Evolutionary conservation across 2,329 filamentous ascomycete species (phyloP).

Genomic region (Hypoxylon sp.): DNA sequence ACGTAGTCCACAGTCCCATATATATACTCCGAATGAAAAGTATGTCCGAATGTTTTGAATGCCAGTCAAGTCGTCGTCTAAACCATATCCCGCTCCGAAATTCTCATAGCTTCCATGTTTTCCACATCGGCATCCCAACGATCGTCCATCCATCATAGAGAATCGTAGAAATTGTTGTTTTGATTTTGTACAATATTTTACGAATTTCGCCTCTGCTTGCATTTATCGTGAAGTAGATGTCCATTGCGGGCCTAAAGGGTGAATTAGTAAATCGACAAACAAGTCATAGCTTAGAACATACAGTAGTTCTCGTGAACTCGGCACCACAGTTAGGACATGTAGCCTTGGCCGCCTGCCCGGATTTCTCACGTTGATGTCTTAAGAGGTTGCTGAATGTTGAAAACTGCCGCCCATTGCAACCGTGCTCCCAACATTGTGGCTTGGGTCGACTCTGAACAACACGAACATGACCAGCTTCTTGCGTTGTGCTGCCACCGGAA

Average conservation of each 20-base stretch:
- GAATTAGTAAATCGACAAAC: constrained; percentile 39
- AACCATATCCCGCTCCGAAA: constrained; percentile 33
- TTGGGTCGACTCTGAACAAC: constrained; percentile 86
- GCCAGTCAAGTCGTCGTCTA: constrained; percentile 40
- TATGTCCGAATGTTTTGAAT: constrained; percentile 43
- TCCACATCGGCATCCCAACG: constrained; percentile 30
- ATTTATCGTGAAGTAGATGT: constrained; percentile 89
- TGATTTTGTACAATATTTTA: constrained; percentile 43
- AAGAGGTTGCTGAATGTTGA: constrained; percentile 96
- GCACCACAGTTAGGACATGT: constrained; percentile 92
- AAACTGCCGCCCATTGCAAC: constrained; percentile 95
- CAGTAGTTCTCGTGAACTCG: constrained; percentile 88
- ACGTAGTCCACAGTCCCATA: constrained; percentile 39
- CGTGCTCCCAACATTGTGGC: constrained; percentile 97
- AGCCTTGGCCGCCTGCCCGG: constrained; percentile 89
- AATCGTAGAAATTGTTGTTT: constrained; percentile 36
- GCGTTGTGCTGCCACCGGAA: constrained; percentile 54
- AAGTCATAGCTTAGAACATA: constrained; percentile 31
- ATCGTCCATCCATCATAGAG: constrained; percentile 35
- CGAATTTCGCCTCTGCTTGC: constrained; percentile 77
- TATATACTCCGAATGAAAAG: constrained; percentile 42
- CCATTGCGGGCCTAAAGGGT: constrained; percentile 81
- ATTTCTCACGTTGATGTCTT: constrained; percentile 94
- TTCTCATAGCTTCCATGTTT: constrained; percentile 32
- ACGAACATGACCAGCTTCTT: constrained; percentile 69